phyloP scores from a whole-genome alignment of 2,329 filamentous ascomycete species.

The Fusarium palustre region DNA sequence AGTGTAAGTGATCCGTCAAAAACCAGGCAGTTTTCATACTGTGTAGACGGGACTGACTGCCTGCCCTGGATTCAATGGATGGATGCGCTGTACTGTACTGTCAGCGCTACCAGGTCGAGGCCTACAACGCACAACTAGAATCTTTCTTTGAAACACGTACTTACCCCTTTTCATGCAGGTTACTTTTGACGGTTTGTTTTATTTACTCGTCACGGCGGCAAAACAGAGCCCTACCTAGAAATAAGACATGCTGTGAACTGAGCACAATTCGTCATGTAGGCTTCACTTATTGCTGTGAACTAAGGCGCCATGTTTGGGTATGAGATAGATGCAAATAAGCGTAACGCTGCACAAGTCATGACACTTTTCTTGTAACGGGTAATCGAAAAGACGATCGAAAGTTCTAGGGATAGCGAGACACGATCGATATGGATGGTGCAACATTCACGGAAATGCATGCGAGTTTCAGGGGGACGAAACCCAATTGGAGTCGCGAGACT shows the following conservation, averaged over 20 bases:
- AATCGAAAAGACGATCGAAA: slow-evolving; percentile 31
- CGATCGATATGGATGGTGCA: slow-evolving; percentile 25
- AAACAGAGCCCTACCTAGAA: neutral
- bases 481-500: slow-evolving; percentile 25
- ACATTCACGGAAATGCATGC: slow-evolving; percentile 28
- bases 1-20: slow-evolving; percentile 9
- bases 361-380: slow-evolving; percentile 11
- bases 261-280: slow-evolving; percentile 26
- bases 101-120: slow-evolving; percentile 34
- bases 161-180: slow-evolving; percentile 20
- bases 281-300: slow-evolving; percentile 8
- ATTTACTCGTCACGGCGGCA: slow-evolving; percentile 1
- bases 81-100: slow-evolving; percentile 3
- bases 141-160: slow-evolving; percentile 26
- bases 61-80: neutral
- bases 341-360: slow-evolving; percentile 16
- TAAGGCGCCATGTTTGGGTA: slow-evolving; percentile 19
- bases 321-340: slow-evolving; percentile 26
- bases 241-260: neutral
- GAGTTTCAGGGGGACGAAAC: slow-evolving; percentile 36
- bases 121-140: slow-evolving; percentile 23
- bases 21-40: slow-evolving; percentile 14
- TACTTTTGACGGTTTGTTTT: slow-evolving; percentile 3
- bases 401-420: slow-evolving; percentile 19
- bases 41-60: slow-evolving; percentile 1